Conservation (phyloP, 805 yeast genomes). For the Yamadazyma takamatsuzukensis region DNA sequence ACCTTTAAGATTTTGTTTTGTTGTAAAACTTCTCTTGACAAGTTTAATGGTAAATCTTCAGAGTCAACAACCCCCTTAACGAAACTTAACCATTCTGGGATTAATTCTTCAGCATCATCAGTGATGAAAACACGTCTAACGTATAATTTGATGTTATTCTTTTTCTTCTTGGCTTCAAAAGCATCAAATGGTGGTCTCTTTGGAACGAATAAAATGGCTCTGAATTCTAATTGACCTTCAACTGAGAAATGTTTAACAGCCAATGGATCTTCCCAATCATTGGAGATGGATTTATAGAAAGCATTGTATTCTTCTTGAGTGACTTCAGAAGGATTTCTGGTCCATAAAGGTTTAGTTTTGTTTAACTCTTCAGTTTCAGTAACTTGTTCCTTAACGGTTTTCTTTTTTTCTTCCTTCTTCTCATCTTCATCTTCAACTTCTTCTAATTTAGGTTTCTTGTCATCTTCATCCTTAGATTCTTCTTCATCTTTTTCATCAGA, state of each 20-base stretch:
- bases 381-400: conserved; percentile 88
- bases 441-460: conserved; percentile 73
- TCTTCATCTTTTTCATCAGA: conserved; percentile 30
- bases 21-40: conserved; percentile 99
- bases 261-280: conserved; percentile 99
- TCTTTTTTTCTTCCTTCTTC: conserved; percentile 70
- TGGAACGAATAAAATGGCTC: conserved; percentile 95
- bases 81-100: conserved; percentile 98
- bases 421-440: conserved; percentile 70
- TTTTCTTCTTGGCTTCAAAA: conserved; percentile 98
- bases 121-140: conserved; percentile 99
- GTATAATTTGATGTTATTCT: conserved; percentile 96
- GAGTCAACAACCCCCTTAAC: conserved; percentile 99
- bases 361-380: conserved; percentile 97
- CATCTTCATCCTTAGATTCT: conserved; percentile 43
- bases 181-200: conserved; percentile 99
- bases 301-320: conserved; percentile 98
- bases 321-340: conserved; percentile 97
- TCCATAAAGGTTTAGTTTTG: conserved; percentile 99
- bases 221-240: conserved; percentile 99
- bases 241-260: conserved; percentile 99
- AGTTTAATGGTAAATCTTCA: conserved; percentile 98
- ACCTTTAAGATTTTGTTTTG: conserved; percentile 99
- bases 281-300: conserved; percentile 97
- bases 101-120: conserved; percentile 98